phyloP scores from a whole-genome alignment of 192 early-diverging fungal genomes.

The Backusella westeae region DNA sequence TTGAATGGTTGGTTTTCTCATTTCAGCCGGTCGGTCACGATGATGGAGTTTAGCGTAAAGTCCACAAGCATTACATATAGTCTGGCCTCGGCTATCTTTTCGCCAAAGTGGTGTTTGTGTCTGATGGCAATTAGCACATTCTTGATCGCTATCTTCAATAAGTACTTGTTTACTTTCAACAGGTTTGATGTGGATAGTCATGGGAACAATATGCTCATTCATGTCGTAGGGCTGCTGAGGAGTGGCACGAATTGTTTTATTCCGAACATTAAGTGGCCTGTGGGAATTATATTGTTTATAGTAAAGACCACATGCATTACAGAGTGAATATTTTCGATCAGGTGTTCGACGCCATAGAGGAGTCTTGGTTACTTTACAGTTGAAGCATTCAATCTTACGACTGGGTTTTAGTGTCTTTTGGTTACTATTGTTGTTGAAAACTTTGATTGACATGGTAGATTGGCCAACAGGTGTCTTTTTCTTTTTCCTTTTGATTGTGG shows the following conservation, averaged over 20 bases:
- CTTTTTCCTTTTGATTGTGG: background rate
- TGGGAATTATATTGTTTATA: conserved; percentile 89
- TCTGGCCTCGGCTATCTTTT: conserved; percentile 66
- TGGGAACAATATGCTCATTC: background rate
- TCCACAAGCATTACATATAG: conserved; percentile 81
- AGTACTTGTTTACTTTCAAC: background rate
- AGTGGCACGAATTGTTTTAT: conserved; percentile 15
- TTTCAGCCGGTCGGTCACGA: conserved; percentile 76
- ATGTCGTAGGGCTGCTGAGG: background rate
- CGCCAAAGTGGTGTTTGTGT: conserved; percentile 81
- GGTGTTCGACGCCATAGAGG: conserved; percentile 87
- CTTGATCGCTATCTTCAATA: background rate
- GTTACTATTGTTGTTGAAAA: background rate
- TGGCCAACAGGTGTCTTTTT: background rate
- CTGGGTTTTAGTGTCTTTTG: background rate
- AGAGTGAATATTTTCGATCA: conserved; percentile 74
- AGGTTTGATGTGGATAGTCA: background rate
- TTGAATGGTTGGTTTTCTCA: conserved; percentile 70
- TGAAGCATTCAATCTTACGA: conserved; percentile 49
- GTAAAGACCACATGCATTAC: conserved; percentile 96
- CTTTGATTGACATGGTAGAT: background rate
- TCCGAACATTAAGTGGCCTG: conserved; percentile 56
- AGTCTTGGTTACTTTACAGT: conserved; percentile 81
- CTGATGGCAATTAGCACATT: conserved; percentile 69
- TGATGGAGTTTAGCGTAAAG: conserved; percentile 94